Base-by-base conservation (phyloP, 371 early-diverging fungal species). In the Nematocida displodere region DNA sequence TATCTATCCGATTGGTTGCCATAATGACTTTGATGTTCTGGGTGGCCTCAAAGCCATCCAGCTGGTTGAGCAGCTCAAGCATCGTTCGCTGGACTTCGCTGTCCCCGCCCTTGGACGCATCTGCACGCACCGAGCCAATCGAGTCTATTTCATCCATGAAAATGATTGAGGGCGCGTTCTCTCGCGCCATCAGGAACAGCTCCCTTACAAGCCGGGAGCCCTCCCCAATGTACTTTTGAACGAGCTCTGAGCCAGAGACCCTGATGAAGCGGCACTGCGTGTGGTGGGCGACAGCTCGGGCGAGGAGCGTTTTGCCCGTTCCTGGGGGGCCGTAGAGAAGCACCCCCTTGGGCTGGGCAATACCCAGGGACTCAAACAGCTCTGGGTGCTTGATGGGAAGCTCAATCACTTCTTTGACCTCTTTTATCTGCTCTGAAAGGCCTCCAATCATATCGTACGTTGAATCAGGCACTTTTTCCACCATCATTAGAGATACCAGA, bases 71-170 rank as follows among this genome's bases (percentile, higher is more conserved):
- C 3, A 99, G 87, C 86, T 99, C 98, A 84, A 97, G 85, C 98
- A 99, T 96, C 31, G 97, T 99, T 81, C 99, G 88, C 83, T 97
- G 98, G 15, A 97, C 97, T 87, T 97, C 99, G 61, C 90, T 90
- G 82, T 97, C 97, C n/a, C n/a, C n/a, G 78, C 97, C 99, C 83
- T 92, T 93, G 54, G 95, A 97, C 75, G 89, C 89, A 82, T 97
- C 95, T 66, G 92, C 93, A 81, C 99, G 91, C 85, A 97, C 97
- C 31, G 97, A 94, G 77, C 97, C 99, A 77, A 99, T 89, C 44
- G 99, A 97, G 84, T 99, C 99, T 80, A 98, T 87, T 85, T 99
- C 99, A 85, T 98, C 98, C 81, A 99, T 97, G 82, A 99, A 98
- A 80, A 99, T 97, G 81, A 99, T 98, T 22, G 97, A 90, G 1